Conservation (phyloP, 1,284 basidiomycete genomes). For the Clitocybe nebularis region DNA sequence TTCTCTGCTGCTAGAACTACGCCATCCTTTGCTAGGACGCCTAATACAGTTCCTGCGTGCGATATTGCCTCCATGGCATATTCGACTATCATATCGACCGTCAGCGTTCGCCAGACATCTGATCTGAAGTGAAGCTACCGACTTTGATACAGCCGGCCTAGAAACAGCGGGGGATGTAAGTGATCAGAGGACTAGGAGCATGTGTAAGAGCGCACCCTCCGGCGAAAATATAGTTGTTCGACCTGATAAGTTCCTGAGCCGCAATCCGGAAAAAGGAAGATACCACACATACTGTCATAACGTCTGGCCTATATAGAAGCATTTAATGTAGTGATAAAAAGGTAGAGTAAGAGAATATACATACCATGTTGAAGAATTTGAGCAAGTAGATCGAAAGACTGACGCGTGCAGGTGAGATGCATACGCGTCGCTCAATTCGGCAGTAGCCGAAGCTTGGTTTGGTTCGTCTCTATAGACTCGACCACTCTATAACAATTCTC, state of each 20-base stretch:
- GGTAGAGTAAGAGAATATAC: constrained; percentile 7
- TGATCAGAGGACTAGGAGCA: constrained; percentile 7
- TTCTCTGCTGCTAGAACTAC: constrained; percentile 99
- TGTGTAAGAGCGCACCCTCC: constrained; percentile 60
- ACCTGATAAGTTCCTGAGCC: constrained; percentile 41
- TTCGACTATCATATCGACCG: constrained; percentile 64
- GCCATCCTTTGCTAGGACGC: constrained; percentile 92
- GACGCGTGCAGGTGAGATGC: constrained; percentile 29
- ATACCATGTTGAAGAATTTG: constrained; percentile 28
- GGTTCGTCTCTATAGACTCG: background rate
- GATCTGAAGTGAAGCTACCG: constrained; percentile 23
- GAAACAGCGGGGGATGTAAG: constrained; percentile 10
- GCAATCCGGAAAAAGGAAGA: no score
- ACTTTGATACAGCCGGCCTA: constrained; percentile 92
- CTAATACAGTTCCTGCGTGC: constrained; percentile 92
- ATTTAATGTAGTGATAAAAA: background rate
- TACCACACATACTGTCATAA: constrained; percentile 73
- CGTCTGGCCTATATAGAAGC: constrained; percentile 63
- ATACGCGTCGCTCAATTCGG: constrained; percentile 39
- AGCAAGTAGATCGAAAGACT: constrained; percentile 20
- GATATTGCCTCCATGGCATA: constrained; percentile 99
- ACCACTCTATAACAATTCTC: no score
- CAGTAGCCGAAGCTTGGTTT: constrained; percentile 24
- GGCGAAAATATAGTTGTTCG: constrained; percentile 96
- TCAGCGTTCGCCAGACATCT: constrained; percentile 6